Percentiles rank a stretch among this genome's conserved stretches.
Evolutionary conservation across 1,284 basidiomycete genomes (phyloP).

Genomic region (Tausonia pullulans): DNA sequence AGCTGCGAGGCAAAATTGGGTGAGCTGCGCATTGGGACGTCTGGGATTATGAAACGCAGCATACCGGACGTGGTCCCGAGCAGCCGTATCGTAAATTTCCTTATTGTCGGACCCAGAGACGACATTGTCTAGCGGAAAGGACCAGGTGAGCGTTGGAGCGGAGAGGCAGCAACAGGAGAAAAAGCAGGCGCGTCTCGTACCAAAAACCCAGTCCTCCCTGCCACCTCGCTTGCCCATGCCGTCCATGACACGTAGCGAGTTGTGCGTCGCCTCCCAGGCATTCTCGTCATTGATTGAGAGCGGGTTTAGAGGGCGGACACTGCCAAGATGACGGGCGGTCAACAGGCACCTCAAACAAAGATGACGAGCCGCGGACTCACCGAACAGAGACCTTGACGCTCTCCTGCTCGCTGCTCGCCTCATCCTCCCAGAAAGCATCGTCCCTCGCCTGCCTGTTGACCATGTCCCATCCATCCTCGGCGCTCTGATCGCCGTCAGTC

Average conservation of each 20-base stretch:
- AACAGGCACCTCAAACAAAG: neutral
- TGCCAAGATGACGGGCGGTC: constrained; percentile 25
- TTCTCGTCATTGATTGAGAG: constrained; percentile 30
- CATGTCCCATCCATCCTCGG: constrained; percentile 1
- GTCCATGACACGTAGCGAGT: constrained; percentile 28
- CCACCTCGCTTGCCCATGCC: constrained; percentile 25
- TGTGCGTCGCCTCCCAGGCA: constrained; percentile 17
- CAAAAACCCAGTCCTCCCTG: constrained; percentile 33
- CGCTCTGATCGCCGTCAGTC: neutral
- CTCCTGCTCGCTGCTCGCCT: constrained; percentile 35
- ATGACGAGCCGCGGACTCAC: constrained; percentile 36
- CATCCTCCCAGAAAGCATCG: constrained; percentile 10
- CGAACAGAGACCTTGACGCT: constrained; percentile 80
- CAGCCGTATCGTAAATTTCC: constrained; percentile 70
- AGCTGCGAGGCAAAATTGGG: constrained; percentile 25
- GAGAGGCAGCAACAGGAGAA: constrained; percentile 15
- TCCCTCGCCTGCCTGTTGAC: neutral
- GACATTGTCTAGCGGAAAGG: constrained; percentile 47
- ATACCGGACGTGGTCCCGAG: constrained; percentile 64
- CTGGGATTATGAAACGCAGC: neutral
- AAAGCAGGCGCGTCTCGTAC: constrained; percentile 41
- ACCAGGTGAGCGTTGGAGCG: constrained; percentile 41
- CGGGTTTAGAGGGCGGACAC: constrained; percentile 53
- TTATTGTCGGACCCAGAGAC: constrained; percentile 74
- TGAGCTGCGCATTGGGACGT: neutral